Conservation (phyloP, 164 flowering plant genomes). For the Cinnamomum chago region DNA sequence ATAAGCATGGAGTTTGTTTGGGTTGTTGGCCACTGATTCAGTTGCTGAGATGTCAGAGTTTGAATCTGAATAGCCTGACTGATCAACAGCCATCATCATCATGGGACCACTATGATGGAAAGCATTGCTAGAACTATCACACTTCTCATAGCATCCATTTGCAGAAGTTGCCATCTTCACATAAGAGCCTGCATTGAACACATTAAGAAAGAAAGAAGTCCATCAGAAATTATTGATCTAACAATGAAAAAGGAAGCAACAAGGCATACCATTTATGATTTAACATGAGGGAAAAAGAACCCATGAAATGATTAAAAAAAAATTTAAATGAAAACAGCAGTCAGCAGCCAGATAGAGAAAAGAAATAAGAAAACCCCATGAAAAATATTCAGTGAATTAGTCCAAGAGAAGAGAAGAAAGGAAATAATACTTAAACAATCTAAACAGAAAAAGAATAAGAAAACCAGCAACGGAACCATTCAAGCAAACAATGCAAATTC, state of each 20-base stretch:
- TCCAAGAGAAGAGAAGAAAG: not conserved
- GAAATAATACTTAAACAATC: too few relatives aligned
- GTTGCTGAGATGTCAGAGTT: conserved; percentile 40
- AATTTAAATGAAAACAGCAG: not conserved
- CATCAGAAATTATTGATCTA: not conserved
- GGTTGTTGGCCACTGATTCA: conserved; percentile 33
- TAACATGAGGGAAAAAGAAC: not conserved
- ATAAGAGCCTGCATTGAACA: conserved; percentile 14
- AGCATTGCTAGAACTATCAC: conserved; percentile 15
- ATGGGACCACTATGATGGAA: conserved; percentile 5
- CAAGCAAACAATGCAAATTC: not conserved
- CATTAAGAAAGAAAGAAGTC: not conserved
- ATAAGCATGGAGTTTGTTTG: conserved; percentile 14
- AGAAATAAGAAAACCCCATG: not conserved
- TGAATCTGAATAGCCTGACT: conserved; percentile 37
- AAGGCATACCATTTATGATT: not conserved
- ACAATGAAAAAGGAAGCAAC: not conserved
- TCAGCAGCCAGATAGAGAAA: not conserved
- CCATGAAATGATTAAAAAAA: not conserved
- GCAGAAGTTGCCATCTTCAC: conserved; percentile 9
- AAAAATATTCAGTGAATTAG: not conserved
- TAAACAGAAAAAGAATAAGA: not conserved
- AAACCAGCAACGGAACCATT: not conserved
- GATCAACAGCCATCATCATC: conserved; percentile 18
- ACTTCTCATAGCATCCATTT: conserved; percentile 14